A percentile compares a stretch with the other conserved stretches of the same genome.
Conservation (phyloP, 2,329 filamentous ascomycete genomes). For the Penicillium janthinellum region DNA sequence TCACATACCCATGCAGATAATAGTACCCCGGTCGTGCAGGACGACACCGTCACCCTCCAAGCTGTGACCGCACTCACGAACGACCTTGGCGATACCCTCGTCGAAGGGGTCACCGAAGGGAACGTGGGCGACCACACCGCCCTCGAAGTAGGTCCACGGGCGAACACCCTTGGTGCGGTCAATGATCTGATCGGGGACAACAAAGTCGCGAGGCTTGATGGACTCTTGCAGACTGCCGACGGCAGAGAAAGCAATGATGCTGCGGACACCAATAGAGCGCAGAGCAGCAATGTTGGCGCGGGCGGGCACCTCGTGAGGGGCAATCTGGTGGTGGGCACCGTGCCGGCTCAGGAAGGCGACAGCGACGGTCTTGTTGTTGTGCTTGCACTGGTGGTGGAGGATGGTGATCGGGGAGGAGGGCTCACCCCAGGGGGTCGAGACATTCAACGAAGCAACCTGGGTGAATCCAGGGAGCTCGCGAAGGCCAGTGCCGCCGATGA, state of each 20-base stretch:
- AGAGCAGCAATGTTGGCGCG: constrained; percentile 99
- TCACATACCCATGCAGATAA: constrained; percentile 84
- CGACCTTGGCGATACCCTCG: constrained; percentile 70
- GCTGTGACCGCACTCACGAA: constrained; percentile 73
- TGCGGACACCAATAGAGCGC: constrained; percentile 82
- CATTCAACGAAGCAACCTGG: constrained; percentile 75
- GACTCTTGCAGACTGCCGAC: constrained; percentile 90
- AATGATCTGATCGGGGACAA: constrained; percentile 93
- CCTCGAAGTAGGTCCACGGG: constrained; percentile 87
- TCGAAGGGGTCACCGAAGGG: constrained; percentile 97
- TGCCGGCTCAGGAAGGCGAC: constrained; percentile 94
- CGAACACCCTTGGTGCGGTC: constrained; percentile 95
- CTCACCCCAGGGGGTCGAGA: constrained; percentile 83
- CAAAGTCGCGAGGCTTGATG: constrained; percentile 94
- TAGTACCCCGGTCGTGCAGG: constrained; percentile 78
- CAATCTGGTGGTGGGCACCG: constrained; percentile 82
- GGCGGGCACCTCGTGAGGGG: constrained; percentile 91
- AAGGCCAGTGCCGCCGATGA: constrained; percentile 92
- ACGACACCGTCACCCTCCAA: constrained; percentile 82
- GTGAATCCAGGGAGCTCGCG: constrained; percentile 83
- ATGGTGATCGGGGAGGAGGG: constrained; percentile 80
- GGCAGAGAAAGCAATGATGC: constrained; percentile 90
- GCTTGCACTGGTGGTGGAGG: constrained; percentile 78
- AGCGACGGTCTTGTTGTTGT: constrained; percentile 61
- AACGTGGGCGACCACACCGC: constrained; percentile 86